Evolutionary conservation across 2,329 filamentous ascomycete species (phyloP).

Genomic region (Exophiala sideris): DNA sequence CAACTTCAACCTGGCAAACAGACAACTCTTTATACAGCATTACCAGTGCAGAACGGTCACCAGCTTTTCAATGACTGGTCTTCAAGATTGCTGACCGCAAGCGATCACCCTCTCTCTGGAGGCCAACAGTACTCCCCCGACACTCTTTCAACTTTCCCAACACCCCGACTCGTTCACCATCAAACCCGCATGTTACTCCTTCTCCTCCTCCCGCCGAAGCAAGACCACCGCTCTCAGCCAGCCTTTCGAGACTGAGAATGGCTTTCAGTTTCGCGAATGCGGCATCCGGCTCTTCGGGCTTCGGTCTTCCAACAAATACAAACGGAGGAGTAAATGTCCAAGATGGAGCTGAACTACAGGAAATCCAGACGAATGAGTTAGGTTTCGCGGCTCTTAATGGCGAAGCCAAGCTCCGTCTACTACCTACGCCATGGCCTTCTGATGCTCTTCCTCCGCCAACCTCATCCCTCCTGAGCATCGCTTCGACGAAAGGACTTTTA

Average conservation of each 20-base stretch:
- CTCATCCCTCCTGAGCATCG: constrained; percentile 79
- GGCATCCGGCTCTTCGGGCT: constrained; percentile 41
- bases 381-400: constrained; percentile 78
- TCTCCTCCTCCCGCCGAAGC: constrained; percentile 26
- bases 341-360: constrained; percentile 65
- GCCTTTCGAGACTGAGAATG: constrained; percentile 48
- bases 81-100: constrained; percentile 46
- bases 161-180: constrained; percentile 33
- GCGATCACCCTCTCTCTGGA: constrained; percentile 41
- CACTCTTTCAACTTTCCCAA: constrained; percentile 39
- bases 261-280: constrained; percentile 61
- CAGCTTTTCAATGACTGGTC: constrained; percentile 4
- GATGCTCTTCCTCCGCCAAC: constrained; percentile 68
- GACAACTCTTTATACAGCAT: too few relatives aligned
- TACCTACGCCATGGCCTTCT: constrained; percentile 73
- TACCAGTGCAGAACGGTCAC: not conserved
- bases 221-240: constrained; percentile 38
- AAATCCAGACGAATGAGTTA: constrained; percentile 79
- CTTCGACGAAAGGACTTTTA: constrained; percentile 73
- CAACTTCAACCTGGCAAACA: too few relatives aligned
- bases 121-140: constrained; percentile 41
- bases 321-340: constrained; percentile 37
- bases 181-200: constrained; percentile 37
- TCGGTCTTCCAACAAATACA: constrained; percentile 37
- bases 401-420: constrained; percentile 64